phyloP scores from a whole-genome alignment of 495 filamentous ascomycete species.

The Hypoxylon crocopeplum region DNA sequence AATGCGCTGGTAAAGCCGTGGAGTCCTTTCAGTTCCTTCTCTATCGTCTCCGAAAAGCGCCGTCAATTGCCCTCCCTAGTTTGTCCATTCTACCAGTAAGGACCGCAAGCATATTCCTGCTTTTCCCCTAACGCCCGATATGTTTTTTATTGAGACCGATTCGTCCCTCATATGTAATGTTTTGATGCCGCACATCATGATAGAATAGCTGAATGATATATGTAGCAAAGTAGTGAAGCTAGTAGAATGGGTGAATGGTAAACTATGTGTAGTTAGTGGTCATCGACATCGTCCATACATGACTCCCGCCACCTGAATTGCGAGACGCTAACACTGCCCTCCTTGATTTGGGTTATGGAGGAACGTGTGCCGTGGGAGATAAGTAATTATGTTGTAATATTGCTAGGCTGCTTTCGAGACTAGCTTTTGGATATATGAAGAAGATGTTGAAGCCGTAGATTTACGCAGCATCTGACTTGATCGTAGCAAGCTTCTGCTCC shows the following conservation, averaged over 20 bases:
- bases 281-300: slow-evolving; percentile 26
- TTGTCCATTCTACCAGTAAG: too few relatives aligned
- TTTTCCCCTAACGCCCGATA: too few relatives aligned
- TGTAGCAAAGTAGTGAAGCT: slow-evolving; percentile 20
- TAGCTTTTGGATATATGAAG: neutral
- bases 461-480: slow-evolving; percentile 10
- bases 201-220: slow-evolving; percentile 16
- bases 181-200: slow-evolving; percentile 15
- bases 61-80: too few relatives aligned
- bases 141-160: too few relatives aligned
- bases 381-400: slow-evolving; percentile 1
- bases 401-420: neutral
- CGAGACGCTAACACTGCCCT: neutral
- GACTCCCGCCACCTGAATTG: slow-evolving; percentile 7
- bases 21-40: too few relatives aligned
- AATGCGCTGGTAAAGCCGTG: too few relatives aligned
- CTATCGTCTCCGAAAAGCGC: too few relatives aligned
- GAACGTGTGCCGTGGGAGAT: neutral
- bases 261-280: slow-evolving; percentile 19
- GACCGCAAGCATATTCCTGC: too few relatives aligned
- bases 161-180: slow-evolving; percentile 27
- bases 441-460: slow-evolving; percentile 1
- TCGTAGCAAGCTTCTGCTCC: neutral
- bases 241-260: neutral
- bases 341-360: neutral